These are phyloP conservation scores for Dalechampia spathulata DNA, from an alignment of 441 rosid genomes.

Conservation along the genomic window DNA sequence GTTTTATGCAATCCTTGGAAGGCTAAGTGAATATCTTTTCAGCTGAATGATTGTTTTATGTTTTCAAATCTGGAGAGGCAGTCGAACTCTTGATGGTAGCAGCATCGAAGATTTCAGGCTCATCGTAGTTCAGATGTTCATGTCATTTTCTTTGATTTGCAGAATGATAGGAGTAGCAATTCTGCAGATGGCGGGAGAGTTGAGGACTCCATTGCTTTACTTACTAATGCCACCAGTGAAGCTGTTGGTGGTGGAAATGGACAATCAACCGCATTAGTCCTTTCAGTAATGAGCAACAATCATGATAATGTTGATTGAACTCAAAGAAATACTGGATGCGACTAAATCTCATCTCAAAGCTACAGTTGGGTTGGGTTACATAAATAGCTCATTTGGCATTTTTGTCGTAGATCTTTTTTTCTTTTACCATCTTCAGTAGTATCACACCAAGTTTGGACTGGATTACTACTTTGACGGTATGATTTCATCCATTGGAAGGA, in stretches of 20 bases:
- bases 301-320: neutral
- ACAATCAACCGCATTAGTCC: constrained; percentile 2
- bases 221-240: neutral
- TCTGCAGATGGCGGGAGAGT: constrained; percentile 5
- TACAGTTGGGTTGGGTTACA: too few relatives aligned
- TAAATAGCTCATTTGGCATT: too few relatives aligned
- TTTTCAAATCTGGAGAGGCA: neutral
- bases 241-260: neutral
- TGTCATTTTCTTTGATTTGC: neutral
- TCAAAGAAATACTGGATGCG: too few relatives aligned
- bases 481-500: too few relatives aligned
- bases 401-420: too few relatives aligned
- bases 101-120: neutral
- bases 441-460: too few relatives aligned
- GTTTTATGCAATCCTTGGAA: too few relatives aligned
- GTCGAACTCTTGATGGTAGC: neutral
- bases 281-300: neutral
- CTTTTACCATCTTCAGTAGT: too few relatives aligned
- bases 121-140: neutral
- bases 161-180: constrained; percentile 17
- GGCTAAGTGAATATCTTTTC: too few relatives aligned
- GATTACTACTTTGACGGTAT: too few relatives aligned
- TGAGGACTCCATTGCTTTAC: constrained; percentile 8
- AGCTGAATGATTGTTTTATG: neutral
- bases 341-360: too few relatives aligned